Evolutionary conservation across 139 green algal species (phyloP).

Genomic region (Astrephomene gubernaculifera): DNA sequence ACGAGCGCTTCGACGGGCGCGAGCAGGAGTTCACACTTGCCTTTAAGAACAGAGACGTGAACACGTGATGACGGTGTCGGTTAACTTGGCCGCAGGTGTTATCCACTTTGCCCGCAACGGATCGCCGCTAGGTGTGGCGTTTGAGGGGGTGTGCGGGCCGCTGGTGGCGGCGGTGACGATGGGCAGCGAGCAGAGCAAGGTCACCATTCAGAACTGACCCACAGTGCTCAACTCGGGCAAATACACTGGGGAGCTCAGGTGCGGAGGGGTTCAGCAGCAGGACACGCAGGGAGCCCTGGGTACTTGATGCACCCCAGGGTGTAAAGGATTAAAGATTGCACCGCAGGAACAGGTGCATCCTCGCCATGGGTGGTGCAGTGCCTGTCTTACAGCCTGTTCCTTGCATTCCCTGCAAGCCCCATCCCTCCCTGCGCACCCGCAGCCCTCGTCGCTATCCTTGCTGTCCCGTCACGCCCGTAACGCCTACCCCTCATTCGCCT

Average conservation of each 20-base stretch:
- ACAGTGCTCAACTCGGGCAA: conserved; percentile 75
- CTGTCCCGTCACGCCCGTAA: too few relatives aligned
- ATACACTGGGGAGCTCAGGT: conserved; percentile 71
- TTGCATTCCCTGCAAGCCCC: too few relatives aligned
- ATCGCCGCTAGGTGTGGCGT: conserved; percentile 62
- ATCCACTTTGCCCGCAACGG: conserved; percentile 69
- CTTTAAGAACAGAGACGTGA: conserved; percentile 72
- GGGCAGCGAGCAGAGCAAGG: conserved; percentile 71
- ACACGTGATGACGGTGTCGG: conserved; percentile 68
- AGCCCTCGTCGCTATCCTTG: too few relatives aligned
- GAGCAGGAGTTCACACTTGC: conserved; percentile 69
- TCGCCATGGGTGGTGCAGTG: too few relatives aligned
- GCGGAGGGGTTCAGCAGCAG: too few relatives aligned
- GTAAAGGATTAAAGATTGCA: too few relatives aligned
- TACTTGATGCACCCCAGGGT: too few relatives aligned
- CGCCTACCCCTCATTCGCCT: too few relatives aligned
- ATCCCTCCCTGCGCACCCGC: too few relatives aligned
- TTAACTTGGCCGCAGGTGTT: conserved; percentile 56
- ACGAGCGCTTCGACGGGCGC: conserved; percentile 63
- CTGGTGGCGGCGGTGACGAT: conserved; percentile 71
- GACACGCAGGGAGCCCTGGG: too few relatives aligned
- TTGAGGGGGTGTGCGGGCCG: conserved; percentile 60
- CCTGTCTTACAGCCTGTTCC: too few relatives aligned
- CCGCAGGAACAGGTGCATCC: too few relatives aligned
- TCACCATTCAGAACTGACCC: conserved; percentile 76